Evolutionary conservation across 352 stramenopile species (phyloP), one percentile per base, ranked within the genome.

Genomic region (Nothophytophthora sp.): DNA sequence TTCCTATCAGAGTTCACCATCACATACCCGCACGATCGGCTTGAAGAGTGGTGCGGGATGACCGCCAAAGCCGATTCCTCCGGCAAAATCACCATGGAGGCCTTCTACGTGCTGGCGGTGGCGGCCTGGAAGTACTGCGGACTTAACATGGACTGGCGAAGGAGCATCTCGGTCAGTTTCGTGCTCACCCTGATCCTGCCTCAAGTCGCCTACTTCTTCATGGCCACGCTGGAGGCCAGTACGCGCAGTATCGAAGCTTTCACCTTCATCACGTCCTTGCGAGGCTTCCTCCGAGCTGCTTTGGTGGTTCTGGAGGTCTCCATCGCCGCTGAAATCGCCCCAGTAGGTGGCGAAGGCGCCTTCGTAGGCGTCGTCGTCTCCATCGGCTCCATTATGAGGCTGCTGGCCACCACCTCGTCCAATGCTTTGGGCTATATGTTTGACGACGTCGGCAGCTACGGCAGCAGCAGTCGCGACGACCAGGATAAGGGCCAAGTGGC

Each of bases 1-100:
- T 70, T 81, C 50, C 71, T 81, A 40, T 69, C 43, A 18, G 71
- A 81, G 35, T 81, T 81, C 36, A 73, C 71, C 13, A 42, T 81
- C 9, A 64, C 53, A 23, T 81, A 81, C 33, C 60, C 71, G 19
- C 67, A 63, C 4, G 55, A 28, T 2, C 46, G 70, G 20, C 53
- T 81, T 2, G 60, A 76, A 34, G 49, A 70, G 40, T 81, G 71
- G 71, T 73, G 53, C 19, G 48, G 43, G 2, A 67, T 78, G 48
- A 74, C 62, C n/a, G 30, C 51, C 7, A 67, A 67, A 34, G 55
- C 50, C 19, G 58, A 42, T 25, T 73, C 71, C 4, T 55, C 33
- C 6, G 59, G 50, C 34, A 60, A 68, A 28, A 67, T 64, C 22
- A 50, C 67, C 30, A 54, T 45, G 30, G 53, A 78, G 29, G 53